phyloP scores from a whole-genome alignment of 345 rosid species.

The Triadica sebifera region DNA sequence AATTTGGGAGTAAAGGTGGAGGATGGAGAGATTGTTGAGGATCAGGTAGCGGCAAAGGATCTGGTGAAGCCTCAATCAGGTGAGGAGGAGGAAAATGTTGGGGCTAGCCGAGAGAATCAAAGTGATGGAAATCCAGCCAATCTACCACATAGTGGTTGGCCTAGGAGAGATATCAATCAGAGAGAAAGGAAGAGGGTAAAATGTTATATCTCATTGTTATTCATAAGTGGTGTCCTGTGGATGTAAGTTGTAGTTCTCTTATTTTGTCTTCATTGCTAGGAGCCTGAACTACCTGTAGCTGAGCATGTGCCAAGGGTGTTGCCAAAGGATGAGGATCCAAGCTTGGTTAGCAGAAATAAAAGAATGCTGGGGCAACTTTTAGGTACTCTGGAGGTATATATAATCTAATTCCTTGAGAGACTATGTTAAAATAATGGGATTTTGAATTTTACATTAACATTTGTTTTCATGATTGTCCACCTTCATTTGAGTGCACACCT shows the following conservation, averaged over 20 bases:
- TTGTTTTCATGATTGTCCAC: not conserved
- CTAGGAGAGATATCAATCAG: constrained; percentile 56
- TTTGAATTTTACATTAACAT: not conserved
- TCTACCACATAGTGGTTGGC: constrained; percentile 44
- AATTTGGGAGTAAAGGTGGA: constrained; percentile 46
- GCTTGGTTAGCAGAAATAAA: constrained; percentile 81
- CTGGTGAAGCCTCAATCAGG: constrained; percentile 23
- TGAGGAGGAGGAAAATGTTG: constrained; percentile 34
- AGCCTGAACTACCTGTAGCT: constrained; percentile 38
- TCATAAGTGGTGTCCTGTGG: not conserved
- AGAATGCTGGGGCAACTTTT: constrained; percentile 95
- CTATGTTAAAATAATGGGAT: not conserved
- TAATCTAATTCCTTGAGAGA: not conserved
- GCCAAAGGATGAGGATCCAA: constrained; percentile 93
- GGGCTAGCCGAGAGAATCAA: constrained; percentile 25
- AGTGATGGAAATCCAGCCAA: constrained; percentile 39
- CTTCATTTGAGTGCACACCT: not conserved
- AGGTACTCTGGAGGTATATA: constrained; percentile 92
- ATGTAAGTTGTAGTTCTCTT: not conserved
- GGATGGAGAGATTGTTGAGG: constrained; percentile 66
- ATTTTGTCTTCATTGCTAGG: constrained; percentile 38
- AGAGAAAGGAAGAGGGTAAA: constrained; percentile 54
- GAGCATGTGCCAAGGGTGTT: constrained; percentile 84
- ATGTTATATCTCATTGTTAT: not conserved
- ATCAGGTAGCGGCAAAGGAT: constrained; percentile 34